Conservation (phyloP, 192 early-diverging fungal genomes). For the Funneliformis geosporum region DNA sequence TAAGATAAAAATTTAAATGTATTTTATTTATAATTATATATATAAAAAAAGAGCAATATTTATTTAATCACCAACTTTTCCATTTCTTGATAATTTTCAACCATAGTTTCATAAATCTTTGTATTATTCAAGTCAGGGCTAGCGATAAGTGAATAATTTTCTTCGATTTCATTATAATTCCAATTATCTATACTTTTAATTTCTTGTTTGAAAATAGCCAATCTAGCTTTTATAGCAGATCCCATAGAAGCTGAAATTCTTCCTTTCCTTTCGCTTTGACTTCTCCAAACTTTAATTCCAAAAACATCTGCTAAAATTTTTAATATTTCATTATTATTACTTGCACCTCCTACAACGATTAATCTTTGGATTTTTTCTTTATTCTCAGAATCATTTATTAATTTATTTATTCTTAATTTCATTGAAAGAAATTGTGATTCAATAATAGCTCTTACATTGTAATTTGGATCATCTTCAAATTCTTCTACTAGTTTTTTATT, state of each 20-base stretch:
- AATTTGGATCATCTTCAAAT: conserved; percentile 31
- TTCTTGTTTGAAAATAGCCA: neutral
- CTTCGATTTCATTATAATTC: neutral
- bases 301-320: conserved; percentile 73
- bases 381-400: conserved; percentile 29
- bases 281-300: conserved; percentile 61
- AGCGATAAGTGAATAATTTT: neutral
- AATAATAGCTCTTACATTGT: conserved; percentile 65
- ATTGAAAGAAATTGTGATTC: conserved; percentile 78
- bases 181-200: neutral
- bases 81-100: conserved; percentile 5
- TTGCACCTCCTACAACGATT: conserved; percentile 76
- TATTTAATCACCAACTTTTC: conserved; percentile 4
- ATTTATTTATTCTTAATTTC: conserved; percentile 50
- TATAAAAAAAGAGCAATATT: too few species aligned
- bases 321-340: conserved; percentile 56
- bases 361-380: conserved; percentile 37
- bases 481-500: conserved; percentile 42
- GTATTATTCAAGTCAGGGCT: neutral
- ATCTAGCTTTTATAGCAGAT: conserved; percentile 54
- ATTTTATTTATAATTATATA: too few species aligned
- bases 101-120: conserved; percentile 16
- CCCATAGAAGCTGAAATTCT: conserved; percentile 63
- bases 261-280: conserved; percentile 32
- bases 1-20: too few species aligned